Base-by-base conservation (phyloP, 495 filamentous ascomycete genomes). In the Lophiostoma macrostomum region DNA sequence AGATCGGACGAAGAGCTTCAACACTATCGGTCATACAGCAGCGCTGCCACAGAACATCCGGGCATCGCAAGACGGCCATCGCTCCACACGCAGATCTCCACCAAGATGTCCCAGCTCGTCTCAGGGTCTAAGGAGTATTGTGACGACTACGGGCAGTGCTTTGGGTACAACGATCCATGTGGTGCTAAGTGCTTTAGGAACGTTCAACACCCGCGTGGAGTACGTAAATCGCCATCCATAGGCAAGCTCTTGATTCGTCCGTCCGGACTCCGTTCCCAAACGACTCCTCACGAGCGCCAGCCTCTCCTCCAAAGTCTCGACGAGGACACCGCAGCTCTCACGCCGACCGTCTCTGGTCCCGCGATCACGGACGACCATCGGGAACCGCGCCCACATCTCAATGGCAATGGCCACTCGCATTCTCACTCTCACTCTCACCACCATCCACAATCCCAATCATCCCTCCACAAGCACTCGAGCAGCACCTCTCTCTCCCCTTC, bases 381-480 rank as follows among this genome's bases (percentile, higher is more conserved):
- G 4, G 40, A 23, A n/a, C 30, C 13, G 5, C 37, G 29, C 22
- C 31, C 28, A 13, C 19, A 28, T 4, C 44, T 39, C 7, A 57
- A 47, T 27, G 30, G 52, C 10, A 8, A 31, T 37, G 37, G 36
- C 18, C 14, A 44, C 37, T 5, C 19, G 8, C 27, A 28, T 8
- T 46, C 60, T 10, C 35, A 49, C 35, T 27, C 13, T 30, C 22
- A 45, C 49, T 14, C 31, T 46, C 35, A 63, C 3, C 43, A 28
- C 37, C 3, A 29, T 38, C 6, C 16, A 5, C 35, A 7, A 8
- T 59, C 60, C 24, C 30, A 43, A 19, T 16, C 42, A 13, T 48
- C 43, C 35, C 36, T 81, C 53, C 89, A 91, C 64, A 93, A 96
- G 58, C 91, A 96, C 66, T 90, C 96, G 56, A 91, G 96, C 16